phyloP scores from a whole-genome alignment of 768 basidiomycete species.

The Gautieria morchelliformis region DNA sequence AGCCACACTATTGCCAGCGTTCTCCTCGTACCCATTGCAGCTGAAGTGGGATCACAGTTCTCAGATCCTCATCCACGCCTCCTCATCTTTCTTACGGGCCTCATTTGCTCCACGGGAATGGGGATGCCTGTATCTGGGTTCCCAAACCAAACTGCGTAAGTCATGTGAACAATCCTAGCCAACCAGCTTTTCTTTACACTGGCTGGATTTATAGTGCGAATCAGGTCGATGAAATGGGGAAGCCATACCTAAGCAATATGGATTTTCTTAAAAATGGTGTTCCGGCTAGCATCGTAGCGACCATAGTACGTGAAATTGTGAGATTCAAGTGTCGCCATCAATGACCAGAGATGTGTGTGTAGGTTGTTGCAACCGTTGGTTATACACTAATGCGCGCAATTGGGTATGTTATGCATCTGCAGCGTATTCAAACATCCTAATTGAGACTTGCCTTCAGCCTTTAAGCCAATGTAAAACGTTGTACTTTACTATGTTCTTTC shows the following conservation, averaged over 20 bases:
- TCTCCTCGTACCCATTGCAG: slow-evolving; percentile 92
- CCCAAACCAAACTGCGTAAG: slow-evolving; percentile 94
- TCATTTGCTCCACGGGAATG: slow-evolving; percentile 95
- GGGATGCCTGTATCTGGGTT: slow-evolving; percentile 99
- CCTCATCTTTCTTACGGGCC: slow-evolving; percentile 85
- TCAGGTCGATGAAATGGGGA: slow-evolving; percentile 90
- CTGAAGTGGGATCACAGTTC: slow-evolving; percentile 76
- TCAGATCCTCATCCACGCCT: slow-evolving; percentile 63
- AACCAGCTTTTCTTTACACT: slow-evolving; percentile 5
- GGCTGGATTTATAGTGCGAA: slow-evolving; percentile 49
- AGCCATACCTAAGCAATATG: slow-evolving; percentile 71
- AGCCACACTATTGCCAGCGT: slow-evolving; percentile 97
- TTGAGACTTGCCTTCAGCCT: not conserved
- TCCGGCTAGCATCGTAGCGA: slow-evolving; percentile 87
- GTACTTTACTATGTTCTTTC: not conserved
- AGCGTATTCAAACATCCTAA: not conserved
- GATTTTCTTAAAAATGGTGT: slow-evolving; percentile 94
- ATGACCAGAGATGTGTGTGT: slow-evolving; percentile 6
- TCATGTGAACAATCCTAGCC: slow-evolving; percentile 11
- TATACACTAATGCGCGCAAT: slow-evolving; percentile 65
- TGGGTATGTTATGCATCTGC: slow-evolving; percentile 38
- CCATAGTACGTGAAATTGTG: slow-evolving; percentile 44
- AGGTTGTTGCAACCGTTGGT: slow-evolving; percentile 84
- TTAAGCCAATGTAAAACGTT: not conserved
- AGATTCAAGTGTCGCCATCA: not conserved